phyloP scores from a whole-genome alignment of 225 moss, liverwort and hornwort species.

The Polytrichum formosum region DNA sequence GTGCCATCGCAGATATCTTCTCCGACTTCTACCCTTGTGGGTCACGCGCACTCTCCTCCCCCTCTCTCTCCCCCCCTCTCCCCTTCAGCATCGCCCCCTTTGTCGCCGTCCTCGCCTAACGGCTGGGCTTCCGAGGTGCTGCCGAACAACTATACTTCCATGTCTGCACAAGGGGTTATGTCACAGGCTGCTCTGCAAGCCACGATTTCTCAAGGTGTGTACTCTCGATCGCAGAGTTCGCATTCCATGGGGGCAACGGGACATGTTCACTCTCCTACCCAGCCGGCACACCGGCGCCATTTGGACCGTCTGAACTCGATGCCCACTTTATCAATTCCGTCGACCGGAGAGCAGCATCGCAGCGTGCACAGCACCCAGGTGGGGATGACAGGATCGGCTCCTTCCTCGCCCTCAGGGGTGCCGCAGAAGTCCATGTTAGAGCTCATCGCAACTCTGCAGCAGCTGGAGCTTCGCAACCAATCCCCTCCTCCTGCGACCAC shows the following conservation, averaged over 20 bases:
- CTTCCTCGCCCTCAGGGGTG: slow-evolving; percentile 70
- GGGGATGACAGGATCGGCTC: slow-evolving; percentile 49
- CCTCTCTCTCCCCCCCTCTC: slow-evolving; percentile 86
- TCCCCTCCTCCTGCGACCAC: slow-evolving; percentile 41
- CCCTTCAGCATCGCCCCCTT: slow-evolving; percentile 80
- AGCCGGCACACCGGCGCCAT: slow-evolving; percentile 79
- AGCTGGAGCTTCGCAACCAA: slow-evolving; percentile 56
- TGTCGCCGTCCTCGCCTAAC: slow-evolving; percentile 71
- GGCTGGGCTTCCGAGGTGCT: slow-evolving; percentile 52
- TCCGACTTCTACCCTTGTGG: slow-evolving; percentile 84
- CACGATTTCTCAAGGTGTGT: slow-evolving; percentile 37
- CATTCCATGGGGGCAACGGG: slow-evolving; percentile 27
- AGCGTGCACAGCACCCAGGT: slow-evolving; percentile 47
- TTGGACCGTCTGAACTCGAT: slow-evolving; percentile 91
- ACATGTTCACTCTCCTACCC: slow-evolving; percentile 31
- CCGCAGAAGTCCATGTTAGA: slow-evolving; percentile 66
- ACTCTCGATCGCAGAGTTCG: slow-evolving; percentile 41
- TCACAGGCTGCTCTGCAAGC: slow-evolving; percentile 65
- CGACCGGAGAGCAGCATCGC: slow-evolving; percentile 44
- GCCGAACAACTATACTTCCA: slow-evolving; percentile 28
- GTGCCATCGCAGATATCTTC: slow-evolving; percentile 81
- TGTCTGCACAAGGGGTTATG: slow-evolving; percentile 39
- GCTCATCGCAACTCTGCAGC: slow-evolving; percentile 81
- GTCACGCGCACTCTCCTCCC: slow-evolving; percentile 78
- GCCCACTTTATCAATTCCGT: slow-evolving; percentile 85